A percentile compares a stretch with the other conserved stretches of the same genome.
These are phyloP conservation scores for Diphasiastrum complanatum DNA, from an alignment of 83 land plant genomes.

Conservation along the genomic window DNA sequence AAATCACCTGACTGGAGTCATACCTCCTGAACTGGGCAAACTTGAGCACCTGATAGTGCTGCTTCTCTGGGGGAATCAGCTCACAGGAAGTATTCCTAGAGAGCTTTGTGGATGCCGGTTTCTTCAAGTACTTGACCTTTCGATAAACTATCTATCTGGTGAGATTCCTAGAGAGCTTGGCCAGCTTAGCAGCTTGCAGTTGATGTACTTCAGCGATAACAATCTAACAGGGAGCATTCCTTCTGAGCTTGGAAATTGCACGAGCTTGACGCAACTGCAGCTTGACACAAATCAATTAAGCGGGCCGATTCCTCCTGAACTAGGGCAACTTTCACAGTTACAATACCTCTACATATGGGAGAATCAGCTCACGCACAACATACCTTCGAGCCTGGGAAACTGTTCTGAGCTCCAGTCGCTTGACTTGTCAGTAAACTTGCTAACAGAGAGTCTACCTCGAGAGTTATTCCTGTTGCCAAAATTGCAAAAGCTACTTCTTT, in stretches of 20 bases:
- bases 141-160: not conserved
- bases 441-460: too few relatives aligned
- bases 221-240: slow-evolving; percentile 21
- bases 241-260: not conserved
- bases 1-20: not conserved
- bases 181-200: not conserved
- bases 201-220: slow-evolving; percentile 16
- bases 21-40: slow-evolving; percentile 5
- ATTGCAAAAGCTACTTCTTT: too few relatives aligned
- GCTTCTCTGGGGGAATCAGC: not conserved
- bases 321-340: not conserved
- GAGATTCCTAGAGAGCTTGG: slow-evolving; percentile 3
- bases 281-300: slow-evolving; percentile 13
- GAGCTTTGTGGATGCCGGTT: too few relatives aligned
- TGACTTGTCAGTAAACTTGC: not conserved
- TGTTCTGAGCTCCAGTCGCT: not conserved
- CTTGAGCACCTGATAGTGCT: not conserved
- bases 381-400: not conserved
- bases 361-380: not conserved
- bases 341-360: not conserved
- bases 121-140: not conserved
- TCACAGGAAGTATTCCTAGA: too few relatives aligned
- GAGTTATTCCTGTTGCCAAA: too few relatives aligned
- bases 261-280: slow-evolving; percentile 1
- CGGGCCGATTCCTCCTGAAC: slow-evolving; percentile 13